These are phyloP conservation scores for Adenanthera pavonina DNA, from an alignment of 306 rosid genomes.

Conservation along the genomic window DNA sequence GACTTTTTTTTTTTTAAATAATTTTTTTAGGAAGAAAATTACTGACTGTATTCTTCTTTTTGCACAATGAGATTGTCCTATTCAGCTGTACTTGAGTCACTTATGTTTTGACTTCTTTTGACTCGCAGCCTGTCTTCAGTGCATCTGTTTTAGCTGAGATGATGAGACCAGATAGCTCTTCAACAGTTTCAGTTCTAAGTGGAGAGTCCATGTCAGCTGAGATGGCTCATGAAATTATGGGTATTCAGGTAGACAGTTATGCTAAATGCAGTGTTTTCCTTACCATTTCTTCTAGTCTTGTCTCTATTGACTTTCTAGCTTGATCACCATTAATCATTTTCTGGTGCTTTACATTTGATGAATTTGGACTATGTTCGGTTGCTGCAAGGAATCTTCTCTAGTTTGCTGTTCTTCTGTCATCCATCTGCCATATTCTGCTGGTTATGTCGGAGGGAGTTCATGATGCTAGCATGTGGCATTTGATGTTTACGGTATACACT, in stretches of 20 bases:
- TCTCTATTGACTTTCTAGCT: conserved; percentile 14
- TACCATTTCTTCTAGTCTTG: neutral
- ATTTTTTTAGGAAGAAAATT: neutral
- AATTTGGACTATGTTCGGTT: conserved; percentile 50
- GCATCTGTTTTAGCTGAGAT: conserved; percentile 84
- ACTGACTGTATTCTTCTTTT: neutral
- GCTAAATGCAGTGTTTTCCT: neutral
- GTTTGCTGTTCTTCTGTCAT: conserved; percentile 82
- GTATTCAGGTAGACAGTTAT: conserved; percentile 68
- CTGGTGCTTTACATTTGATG: conserved; percentile 37
- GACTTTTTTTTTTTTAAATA: neutral
- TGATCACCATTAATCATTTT: neutral
- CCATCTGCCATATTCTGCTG: conserved; percentile 76
- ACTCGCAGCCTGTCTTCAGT: conserved; percentile 77
- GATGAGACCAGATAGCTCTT: conserved; percentile 89
- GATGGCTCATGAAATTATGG: conserved; percentile 83
- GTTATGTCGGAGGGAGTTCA: conserved; percentile 89
- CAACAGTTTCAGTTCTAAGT: conserved; percentile 64
- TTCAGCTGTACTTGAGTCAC: neutral
- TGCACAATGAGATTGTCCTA: neutral
- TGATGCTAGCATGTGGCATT: conserved; percentile 76
- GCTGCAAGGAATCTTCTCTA: conserved; percentile 74
- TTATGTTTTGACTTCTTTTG: conserved; percentile 23
- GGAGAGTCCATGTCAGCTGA: conserved; percentile 80
- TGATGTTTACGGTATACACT: conserved; percentile 73